These are phyloP conservation scores for Clonostachys rhizophaga DNA, from an alignment of 2,329 filamentous ascomycete genomes.

Conservation along the genomic window DNA sequence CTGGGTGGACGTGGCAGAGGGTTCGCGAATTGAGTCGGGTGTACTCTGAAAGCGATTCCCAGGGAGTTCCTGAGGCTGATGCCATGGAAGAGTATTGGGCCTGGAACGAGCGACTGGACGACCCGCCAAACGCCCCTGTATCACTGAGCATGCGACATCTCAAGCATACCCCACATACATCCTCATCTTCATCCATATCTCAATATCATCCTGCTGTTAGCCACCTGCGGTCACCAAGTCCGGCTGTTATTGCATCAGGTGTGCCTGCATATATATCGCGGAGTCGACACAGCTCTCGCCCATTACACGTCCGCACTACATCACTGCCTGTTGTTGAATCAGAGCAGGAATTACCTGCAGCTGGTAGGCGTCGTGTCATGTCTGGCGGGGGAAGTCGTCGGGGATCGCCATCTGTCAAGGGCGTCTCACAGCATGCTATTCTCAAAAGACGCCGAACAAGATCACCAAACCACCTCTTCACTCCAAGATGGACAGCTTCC, in stretches of 20 bases:
- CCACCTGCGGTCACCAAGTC: constrained; percentile 20
- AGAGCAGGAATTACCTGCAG: constrained; percentile 27
- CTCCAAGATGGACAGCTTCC: constrained; percentile 50
- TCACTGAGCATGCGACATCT: constrained; percentile 35
- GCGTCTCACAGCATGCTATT: constrained; percentile 18
- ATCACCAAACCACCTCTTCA: constrained; percentile 50
- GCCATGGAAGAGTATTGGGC: constrained; percentile 63
- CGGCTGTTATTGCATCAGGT: constrained; percentile 21
- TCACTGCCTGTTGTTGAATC: constrained; percentile 43
- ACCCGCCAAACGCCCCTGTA: constrained; percentile 38
- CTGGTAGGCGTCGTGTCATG: constrained; percentile 34
- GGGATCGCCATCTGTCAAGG: constrained; percentile 20
- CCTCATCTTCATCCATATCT: constrained; percentile 23
- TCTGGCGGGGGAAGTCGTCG: constrained; percentile 31
- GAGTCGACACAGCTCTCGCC: constrained; percentile 35
- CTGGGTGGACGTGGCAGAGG: constrained; percentile 67
- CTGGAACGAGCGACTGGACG: constrained; percentile 62
- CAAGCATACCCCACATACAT: constrained; percentile 21
- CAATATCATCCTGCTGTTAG: constrained; percentile 27
- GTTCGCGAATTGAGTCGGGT: constrained; percentile 58
- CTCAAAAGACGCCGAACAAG: constrained; percentile 48
- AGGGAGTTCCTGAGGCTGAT: constrained; percentile 55
- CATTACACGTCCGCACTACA: constrained; percentile 43
- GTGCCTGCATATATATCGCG: constrained; percentile 29
- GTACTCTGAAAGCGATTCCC: constrained; percentile 37